phyloP scores from a whole-genome alignment of 1,139 yeast species.

The Lodderomyces beijingensis region DNA sequence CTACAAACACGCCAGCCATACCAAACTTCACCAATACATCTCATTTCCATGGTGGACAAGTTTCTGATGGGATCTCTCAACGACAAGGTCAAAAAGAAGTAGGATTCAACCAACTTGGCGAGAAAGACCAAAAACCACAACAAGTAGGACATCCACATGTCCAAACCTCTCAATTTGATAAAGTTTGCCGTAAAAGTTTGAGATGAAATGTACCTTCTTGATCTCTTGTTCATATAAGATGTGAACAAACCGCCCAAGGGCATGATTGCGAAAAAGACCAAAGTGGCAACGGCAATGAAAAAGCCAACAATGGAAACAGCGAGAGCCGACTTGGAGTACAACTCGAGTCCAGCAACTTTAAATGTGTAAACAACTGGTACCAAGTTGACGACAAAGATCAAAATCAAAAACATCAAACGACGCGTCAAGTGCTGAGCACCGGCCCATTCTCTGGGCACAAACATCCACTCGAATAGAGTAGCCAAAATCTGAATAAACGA shows the following conservation, averaged over 20 bases:
- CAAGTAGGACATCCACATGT: conserved; percentile 94
- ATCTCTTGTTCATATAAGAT: conserved; percentile 81
- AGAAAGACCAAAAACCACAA: conserved; percentile 86
- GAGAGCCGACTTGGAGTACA: conserved; percentile 69
- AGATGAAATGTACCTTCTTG: conserved; percentile 87
- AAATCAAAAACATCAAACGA: conserved; percentile 70
- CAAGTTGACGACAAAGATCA: conserved; percentile 67
- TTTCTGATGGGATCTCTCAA: conserved; percentile 90
- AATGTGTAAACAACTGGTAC: conserved; percentile 86
- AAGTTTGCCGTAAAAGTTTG: conserved; percentile 96
- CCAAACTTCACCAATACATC: conserved; percentile 84
- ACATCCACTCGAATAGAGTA: conserved; percentile 89
- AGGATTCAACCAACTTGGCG: conserved; percentile 87
- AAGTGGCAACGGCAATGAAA: conserved; percentile 80
- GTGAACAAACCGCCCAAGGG: conserved; percentile 97
- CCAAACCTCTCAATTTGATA: conserved; percentile 74
- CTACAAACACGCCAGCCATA: conserved; percentile 69
- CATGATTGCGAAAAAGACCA: conserved; percentile 86
- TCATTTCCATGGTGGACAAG: conserved; percentile 43
- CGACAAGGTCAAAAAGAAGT: conserved; percentile 86
- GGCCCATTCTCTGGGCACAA: conserved; percentile 98
- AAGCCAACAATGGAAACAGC: conserved; percentile 86
- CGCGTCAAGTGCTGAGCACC: conserved; percentile 97
- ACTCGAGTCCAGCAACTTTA: conserved; percentile 70
- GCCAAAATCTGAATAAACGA: conserved; percentile 77